A percentile compares a stretch with the other conserved stretches of the same genome.
phyloP scores from a whole-genome alignment of 1,139 yeast genomes.

The Magnusiomyces magnusii region DNA sequence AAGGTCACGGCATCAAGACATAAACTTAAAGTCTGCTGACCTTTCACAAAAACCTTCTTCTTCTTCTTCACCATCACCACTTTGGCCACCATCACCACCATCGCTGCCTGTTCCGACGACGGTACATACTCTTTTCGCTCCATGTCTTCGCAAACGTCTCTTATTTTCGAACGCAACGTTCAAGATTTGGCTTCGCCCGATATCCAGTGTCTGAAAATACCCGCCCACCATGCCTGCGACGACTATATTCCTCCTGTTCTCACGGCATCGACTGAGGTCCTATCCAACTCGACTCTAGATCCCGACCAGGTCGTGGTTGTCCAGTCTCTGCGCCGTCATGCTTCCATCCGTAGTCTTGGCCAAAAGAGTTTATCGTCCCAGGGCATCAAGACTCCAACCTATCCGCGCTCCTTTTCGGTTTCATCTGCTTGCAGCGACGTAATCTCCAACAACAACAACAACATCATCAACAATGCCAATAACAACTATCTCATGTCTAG shows the following conservation, averaged over 20 bases:
- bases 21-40: too few relatives aligned
- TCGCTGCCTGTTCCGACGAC: too few relatives aligned
- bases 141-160: too few relatives aligned
- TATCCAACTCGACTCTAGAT: slow-evolving; percentile 25
- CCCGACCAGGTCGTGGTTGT: too few relatives aligned
- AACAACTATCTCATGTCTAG: too few relatives aligned
- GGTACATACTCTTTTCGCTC: neutral
- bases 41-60: too few relatives aligned
- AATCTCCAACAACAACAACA: too few relatives aligned
- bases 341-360: neutral
- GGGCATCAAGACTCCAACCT: neutral
- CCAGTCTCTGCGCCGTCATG: neutral
- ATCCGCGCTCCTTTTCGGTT: neutral
- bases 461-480: neutral
- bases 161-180: slow-evolving; percentile 39
- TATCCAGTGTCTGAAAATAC: slow-evolving; percentile 26
- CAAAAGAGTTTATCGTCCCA: neutral
- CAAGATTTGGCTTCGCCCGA: slow-evolving; percentile 28
- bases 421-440: neutral
- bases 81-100: neutral
- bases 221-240: slow-evolving; percentile 47
- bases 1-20: too few relatives aligned
- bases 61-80: too few relatives aligned
- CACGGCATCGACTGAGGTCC: slow-evolving; percentile 65
- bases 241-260: slow-evolving; percentile 78